phyloP scores from a whole-genome alignment of 2,329 filamentous ascomycete species.

The Dissoconium aciculare region DNA sequence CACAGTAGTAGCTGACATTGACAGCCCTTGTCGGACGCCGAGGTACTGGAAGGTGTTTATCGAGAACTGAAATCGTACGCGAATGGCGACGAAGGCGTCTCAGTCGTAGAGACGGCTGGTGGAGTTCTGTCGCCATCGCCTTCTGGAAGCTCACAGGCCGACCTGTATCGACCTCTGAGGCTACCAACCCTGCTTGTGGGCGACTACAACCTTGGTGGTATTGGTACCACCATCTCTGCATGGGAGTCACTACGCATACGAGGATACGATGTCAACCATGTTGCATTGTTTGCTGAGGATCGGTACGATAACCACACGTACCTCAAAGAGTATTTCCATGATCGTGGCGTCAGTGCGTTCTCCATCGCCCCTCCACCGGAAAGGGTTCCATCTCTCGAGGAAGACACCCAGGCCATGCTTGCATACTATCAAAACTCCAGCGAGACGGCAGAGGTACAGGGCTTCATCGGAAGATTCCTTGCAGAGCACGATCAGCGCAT shows the following conservation, averaged over 20 bases:
- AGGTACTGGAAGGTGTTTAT: constrained; percentile 28
- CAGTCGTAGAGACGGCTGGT: constrained; percentile 67
- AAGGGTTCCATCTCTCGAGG: constrained; percentile 24
- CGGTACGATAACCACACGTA: constrained; percentile 56
- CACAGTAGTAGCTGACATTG: constrained; percentile 4
- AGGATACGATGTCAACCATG: constrained; percentile 59
- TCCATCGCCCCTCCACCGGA: constrained; percentile 46
- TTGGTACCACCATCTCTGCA: constrained; percentile 64
- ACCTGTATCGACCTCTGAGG: constrained; percentile 61
- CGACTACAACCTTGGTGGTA: constrained; percentile 62
- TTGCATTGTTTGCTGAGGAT: constrained; percentile 53
- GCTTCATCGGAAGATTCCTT: constrained; percentile 39
- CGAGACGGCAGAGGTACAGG: constrained; percentile 26
- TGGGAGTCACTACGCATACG: constrained; percentile 65
- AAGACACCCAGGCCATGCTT: constrained; percentile 44
- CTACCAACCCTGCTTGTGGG: constrained; percentile 60
- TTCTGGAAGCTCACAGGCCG: constrained; percentile 60
- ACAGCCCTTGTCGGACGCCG: constrained; percentile 16
- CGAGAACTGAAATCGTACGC: constrained; percentile 31
- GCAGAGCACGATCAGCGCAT: constrained; percentile 43
- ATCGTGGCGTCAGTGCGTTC: constrained; percentile 42
- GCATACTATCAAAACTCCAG: constrained; percentile 46
- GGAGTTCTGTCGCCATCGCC: constrained; percentile 68
- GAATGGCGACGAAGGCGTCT: constrained; percentile 35
- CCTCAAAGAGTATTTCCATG: constrained; percentile 50